A percentile compares a stretch with the other conserved stretches of the same genome.
phyloP scores from a whole-genome alignment of 768 basidiomycete genomes.

The Boletus coccyginus region DNA sequence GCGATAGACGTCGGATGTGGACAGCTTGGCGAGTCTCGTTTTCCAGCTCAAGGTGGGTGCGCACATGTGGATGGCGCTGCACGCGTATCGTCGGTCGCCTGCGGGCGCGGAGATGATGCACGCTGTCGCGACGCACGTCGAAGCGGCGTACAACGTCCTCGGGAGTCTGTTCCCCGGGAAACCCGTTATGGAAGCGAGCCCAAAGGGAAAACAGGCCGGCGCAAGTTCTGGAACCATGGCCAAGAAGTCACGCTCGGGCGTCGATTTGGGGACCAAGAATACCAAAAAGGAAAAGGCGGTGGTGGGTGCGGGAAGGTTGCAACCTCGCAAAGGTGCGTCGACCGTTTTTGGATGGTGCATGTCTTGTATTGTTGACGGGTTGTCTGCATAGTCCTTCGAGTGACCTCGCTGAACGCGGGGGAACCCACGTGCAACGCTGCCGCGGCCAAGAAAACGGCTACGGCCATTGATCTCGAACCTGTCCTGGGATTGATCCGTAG shows the following conservation, averaged over 20 bases:
- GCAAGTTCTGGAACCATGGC: slow-evolving; percentile 14
- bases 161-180: slow-evolving; percentile 33
- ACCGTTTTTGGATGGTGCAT: not conserved
- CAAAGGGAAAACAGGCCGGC: slow-evolving; percentile 23
- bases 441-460: not conserved
- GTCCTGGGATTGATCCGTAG: slow-evolving; percentile 54
- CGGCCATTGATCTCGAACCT: slow-evolving; percentile 26
- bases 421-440: not conserved
- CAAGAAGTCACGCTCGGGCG: slow-evolving; percentile 38
- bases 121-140: slow-evolving; percentile 50
- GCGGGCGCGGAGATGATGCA: slow-evolving; percentile 37
- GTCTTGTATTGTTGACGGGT: not conserved
- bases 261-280: not conserved
- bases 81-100: slow-evolving; percentile 57
- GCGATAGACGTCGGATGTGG: slow-evolving; percentile 22
- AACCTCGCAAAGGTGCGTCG: slow-evolving; percentile 39
- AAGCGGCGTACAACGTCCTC: slow-evolving; percentile 51
- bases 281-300: slow-evolving; percentile 15
- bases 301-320: slow-evolving; percentile 42
- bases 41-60: slow-evolving; percentile 52
- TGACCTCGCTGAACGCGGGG: slow-evolving; percentile 18
- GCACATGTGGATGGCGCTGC: slow-evolving; percentile 69
- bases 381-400: slow-evolving; percentile 4
- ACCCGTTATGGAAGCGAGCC: slow-evolving; percentile 9
- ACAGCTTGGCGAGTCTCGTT: slow-evolving; percentile 25